These are phyloP conservation scores for Ophiostoma pallidulum DNA, from an alignment of 2,329 filamentous ascomycete species.

Conservation along the genomic window DNA sequence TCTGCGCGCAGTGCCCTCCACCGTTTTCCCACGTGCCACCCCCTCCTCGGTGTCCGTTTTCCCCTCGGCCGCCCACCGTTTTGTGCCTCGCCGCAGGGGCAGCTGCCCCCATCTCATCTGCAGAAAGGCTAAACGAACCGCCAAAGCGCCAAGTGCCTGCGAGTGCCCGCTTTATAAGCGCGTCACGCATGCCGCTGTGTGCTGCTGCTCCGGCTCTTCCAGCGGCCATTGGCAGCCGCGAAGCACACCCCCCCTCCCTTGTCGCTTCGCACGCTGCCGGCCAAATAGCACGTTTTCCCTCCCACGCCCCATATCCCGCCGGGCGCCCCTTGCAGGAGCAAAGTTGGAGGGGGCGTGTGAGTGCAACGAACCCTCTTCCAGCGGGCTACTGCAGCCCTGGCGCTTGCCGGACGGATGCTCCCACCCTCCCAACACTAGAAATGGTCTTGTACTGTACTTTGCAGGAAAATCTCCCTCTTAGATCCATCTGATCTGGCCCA, in stretches of 20 bases:
- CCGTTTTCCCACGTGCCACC: constrained; percentile 7
- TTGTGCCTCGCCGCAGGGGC: background rate
- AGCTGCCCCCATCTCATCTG: background rate
- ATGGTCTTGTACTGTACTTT: constrained; percentile 34
- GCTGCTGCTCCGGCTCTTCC: background rate
- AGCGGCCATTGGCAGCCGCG: background rate
- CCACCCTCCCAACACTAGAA: constrained; percentile 13
- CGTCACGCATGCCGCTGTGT: constrained; percentile 2
- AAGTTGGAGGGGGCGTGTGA: constrained; percentile 12
- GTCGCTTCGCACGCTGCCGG: background rate
- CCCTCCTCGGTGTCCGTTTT: background rate
- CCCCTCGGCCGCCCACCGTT: constrained; percentile 10
- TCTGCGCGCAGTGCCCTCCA: background rate
- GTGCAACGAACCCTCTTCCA: constrained; percentile 6
- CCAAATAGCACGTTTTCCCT: constrained; percentile 15
- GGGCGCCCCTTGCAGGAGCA: constrained; percentile 14
- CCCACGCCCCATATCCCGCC: constrained; percentile 10
- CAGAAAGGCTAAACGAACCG: background rate
- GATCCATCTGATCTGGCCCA: constrained; percentile 32
- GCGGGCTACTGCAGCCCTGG: constrained; percentile 22
- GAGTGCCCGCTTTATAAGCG: constrained; percentile 9
- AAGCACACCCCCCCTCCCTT: too few species aligned
- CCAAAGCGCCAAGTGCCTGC: background rate
- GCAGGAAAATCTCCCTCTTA: constrained; percentile 21
- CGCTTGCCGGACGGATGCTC: constrained; percentile 19